Evolutionary conservation across 140 eudicot genomes (phyloP).

Genomic region (Senecio squalidus): DNA sequence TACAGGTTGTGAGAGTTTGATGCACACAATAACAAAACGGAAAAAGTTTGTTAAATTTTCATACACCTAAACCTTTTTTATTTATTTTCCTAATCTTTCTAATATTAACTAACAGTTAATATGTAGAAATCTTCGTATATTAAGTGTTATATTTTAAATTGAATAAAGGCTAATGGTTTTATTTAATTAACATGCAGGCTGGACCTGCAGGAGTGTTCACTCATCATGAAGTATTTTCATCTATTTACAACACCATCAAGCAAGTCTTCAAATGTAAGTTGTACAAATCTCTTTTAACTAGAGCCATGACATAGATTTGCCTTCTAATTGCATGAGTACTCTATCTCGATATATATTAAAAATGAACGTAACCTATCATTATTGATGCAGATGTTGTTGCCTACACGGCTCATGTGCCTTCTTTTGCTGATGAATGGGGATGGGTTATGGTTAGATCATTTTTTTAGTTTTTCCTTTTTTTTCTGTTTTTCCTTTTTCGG

Average conservation of each 20-base stretch:
- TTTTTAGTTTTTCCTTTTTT: background rate
- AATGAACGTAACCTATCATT: background rate
- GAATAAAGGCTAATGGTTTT: no score
- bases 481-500: background rate
- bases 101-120: no score
- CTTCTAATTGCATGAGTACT: no score
- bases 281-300: background rate
- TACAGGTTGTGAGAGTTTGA: no score
- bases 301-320: no score
- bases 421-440: conserved; percentile 98
- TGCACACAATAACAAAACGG: no score
- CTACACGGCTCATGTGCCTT: conserved; percentile 86
- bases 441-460: conserved; percentile 93
- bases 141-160: no score
- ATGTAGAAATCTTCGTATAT: no score
- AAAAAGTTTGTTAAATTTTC: no score
- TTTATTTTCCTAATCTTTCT: no score
- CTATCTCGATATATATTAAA: no score
- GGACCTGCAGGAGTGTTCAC: conserved; percentile 94
- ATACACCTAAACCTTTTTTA: no score
- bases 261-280: conserved; percentile 82
- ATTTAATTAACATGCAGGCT: conserved; percentile 41
- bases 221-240: conserved; percentile 77
- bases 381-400: conserved; percentile 74
- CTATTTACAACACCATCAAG: conserved; percentile 77